Conservation (phyloP, 75 land plant genomes). For the Gnetum montanum region DNA sequence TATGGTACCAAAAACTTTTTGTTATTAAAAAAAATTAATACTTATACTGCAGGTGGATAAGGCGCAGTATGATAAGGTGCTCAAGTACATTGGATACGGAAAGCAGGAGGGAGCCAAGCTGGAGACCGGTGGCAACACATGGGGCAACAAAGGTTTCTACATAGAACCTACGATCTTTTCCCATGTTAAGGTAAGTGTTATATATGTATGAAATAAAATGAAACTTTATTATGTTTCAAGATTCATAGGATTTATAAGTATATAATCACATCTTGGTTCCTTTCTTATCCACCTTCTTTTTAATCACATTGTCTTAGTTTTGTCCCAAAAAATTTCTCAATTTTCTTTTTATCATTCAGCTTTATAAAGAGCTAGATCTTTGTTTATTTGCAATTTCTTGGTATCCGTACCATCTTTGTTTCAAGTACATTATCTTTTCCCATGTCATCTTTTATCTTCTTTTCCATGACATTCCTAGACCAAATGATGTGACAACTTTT, state of each 20-base stretch:
- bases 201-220: no score
- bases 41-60: slow-evolving; percentile 42
- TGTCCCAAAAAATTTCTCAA: background rate
- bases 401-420: no score
- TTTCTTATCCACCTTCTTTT: no score
- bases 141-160: slow-evolving; percentile 63
- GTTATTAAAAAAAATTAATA: slow-evolving; percentile 32
- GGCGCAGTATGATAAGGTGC: slow-evolving; percentile 61
- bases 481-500: no score
- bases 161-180: slow-evolving; percentile 89
- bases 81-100: slow-evolving; percentile 66
- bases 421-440: no score
- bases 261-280: background rate
- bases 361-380: no score
- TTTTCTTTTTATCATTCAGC: no score
- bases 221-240: background rate
- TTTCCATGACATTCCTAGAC: no score
- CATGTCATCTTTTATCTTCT: no score
- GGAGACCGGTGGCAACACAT: slow-evolving; percentile 62
- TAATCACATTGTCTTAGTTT: no score
- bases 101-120: slow-evolving; percentile 72
- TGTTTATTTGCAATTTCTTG: no score
- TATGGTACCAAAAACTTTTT: no score
- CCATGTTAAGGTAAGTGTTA: slow-evolving; percentile 51
- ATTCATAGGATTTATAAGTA: background rate